Percentiles rank a stretch among this genome's conserved stretches.
Evolutionary conservation across 2,329 filamentous ascomycete genomes (phyloP).

Genomic region (Ceratocystis destructans): DNA sequence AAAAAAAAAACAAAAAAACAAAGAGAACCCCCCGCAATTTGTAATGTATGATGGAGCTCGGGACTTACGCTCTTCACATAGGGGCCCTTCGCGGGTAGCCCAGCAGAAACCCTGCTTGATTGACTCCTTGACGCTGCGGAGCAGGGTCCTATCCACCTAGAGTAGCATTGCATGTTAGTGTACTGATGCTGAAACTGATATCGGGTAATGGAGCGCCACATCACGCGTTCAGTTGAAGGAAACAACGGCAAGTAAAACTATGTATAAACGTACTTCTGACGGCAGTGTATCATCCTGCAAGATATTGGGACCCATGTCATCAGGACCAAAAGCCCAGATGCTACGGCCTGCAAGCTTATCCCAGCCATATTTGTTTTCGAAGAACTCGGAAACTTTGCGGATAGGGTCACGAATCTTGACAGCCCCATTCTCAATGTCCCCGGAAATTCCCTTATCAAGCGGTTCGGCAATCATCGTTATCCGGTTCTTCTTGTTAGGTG

Average conservation of each 20-base stretch:
- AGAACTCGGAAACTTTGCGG: conserved; percentile 87
- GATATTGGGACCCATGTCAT: conserved; percentile 89
- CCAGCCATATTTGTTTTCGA: conserved; percentile 94
- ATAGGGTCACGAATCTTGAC: conserved; percentile 89
- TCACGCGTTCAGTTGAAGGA: no score
- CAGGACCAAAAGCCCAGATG: conserved; percentile 97
- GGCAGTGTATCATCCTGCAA: conserved; percentile 92
- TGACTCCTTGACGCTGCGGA: conserved; percentile 77
- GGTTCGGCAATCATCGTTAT: conserved; percentile 98
- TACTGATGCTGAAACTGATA: conserved; percentile 14
- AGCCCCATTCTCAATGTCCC: conserved; percentile 81
- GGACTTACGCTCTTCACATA: conserved; percentile 88
- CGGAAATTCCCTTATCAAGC: conserved; percentile 82
- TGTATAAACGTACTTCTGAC: conserved; percentile 48
- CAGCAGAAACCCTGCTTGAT: conserved; percentile 94
- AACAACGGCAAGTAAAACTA: background rate
- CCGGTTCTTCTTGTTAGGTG: conserved; percentile 98
- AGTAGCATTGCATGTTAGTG: conserved; percentile 19
- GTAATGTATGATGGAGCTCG: background rate
- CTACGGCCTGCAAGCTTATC: conserved; percentile 86
- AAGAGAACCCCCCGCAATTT: background rate
- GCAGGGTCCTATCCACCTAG: conserved; percentile 77
- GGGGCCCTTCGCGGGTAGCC: conserved; percentile 85
- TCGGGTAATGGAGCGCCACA: background rate
- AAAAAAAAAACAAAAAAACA: background rate